Conservation (phyloP, 2,329 filamentous ascomycete species). For the Penicillium sp. region DNA sequence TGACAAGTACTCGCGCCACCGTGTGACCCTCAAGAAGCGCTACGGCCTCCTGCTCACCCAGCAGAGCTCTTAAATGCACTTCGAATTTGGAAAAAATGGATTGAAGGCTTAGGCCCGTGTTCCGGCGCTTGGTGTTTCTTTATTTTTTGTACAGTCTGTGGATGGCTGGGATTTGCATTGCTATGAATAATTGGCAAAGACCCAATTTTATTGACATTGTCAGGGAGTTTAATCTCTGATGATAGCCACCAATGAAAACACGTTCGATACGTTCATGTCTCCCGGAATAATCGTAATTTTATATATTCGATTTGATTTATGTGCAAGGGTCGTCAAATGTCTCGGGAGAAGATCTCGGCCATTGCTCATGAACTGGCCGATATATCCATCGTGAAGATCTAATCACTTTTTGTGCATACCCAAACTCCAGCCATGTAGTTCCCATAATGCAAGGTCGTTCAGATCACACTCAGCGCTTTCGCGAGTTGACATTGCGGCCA, state of each 20-base stretch:
- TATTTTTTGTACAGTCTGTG: slow-evolving; percentile 28
- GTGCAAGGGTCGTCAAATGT: slow-evolving; percentile 20
- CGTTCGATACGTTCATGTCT: slow-evolving; percentile 9
- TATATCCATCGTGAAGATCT: slow-evolving; percentile 6
- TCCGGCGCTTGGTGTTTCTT: slow-evolving; percentile 39
- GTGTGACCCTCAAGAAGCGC: slow-evolving; percentile 90
- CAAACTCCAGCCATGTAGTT: slow-evolving; percentile 23
- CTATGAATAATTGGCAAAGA: slow-evolving; percentile 19
- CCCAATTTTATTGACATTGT: slow-evolving; percentile 8
- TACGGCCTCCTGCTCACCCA: slow-evolving; percentile 85
- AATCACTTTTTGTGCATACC: slow-evolving; percentile 18
- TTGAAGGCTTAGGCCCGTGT: slow-evolving; percentile 28
- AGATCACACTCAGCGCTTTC: slow-evolving; percentile 45
- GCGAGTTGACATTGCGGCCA: slow-evolving; percentile 80
- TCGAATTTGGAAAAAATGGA: slow-evolving; percentile 20
- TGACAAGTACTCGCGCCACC: slow-evolving; percentile 94
- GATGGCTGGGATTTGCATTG: slow-evolving; percentile 25
- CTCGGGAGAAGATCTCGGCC: slow-evolving; percentile 3
- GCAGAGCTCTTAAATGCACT: slow-evolving; percentile 45
- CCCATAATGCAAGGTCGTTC: slow-evolving; percentile 20
- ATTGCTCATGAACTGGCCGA: slow-evolving; percentile 17
- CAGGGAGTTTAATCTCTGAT: slow-evolving; percentile 6
- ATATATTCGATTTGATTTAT: slow-evolving; percentile 17
- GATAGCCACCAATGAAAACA: slow-evolving; percentile 13
- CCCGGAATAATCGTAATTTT: background rate